Evolutionary conservation across 441 rosid genomes (phyloP).

Genomic region (Adansonia grandidieri): DNA sequence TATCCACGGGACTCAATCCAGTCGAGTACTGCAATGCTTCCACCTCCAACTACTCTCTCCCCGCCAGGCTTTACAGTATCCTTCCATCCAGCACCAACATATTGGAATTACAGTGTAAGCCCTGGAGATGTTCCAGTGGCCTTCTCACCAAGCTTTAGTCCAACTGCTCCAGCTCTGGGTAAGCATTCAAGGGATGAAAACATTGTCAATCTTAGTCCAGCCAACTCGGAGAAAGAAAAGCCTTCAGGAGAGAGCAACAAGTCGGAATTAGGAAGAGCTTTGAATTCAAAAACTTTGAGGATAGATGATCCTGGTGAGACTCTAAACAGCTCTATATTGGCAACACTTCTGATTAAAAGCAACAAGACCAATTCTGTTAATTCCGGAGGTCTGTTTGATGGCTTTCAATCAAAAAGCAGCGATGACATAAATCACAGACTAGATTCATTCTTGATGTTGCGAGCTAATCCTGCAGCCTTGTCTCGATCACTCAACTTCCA

Average conservation of each 20-base stretch:
- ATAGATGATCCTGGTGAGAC: slow-evolving; percentile 40
- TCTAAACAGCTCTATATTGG: slow-evolving; percentile 38
- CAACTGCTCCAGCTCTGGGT: slow-evolving; percentile 36
- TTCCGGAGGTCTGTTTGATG: slow-evolving; percentile 32
- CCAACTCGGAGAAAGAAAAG: slow-evolving; percentile 17
- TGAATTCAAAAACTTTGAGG: slow-evolving; percentile 33
- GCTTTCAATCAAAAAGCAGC: slow-evolving; percentile 32
- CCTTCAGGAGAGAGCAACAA: slow-evolving; percentile 7
- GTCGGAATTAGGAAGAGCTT: slow-evolving; percentile 31
- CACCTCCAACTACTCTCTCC: not conserved
- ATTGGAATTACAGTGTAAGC: slow-evolving; percentile 27
- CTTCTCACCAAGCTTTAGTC: slow-evolving; percentile 2
- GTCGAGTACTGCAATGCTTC: slow-evolving; percentile 24
- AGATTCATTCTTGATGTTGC: slow-evolving; percentile 41
- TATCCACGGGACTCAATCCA: slow-evolving; percentile 39
- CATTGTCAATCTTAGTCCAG: slow-evolving; percentile 13
- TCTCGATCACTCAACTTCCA: slow-evolving; percentile 57
- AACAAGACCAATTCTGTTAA: slow-evolving; percentile 36
- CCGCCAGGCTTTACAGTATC: slow-evolving; percentile 36
- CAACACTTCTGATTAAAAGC: slow-evolving; percentile 38
- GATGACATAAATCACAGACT: slow-evolving; percentile 31
- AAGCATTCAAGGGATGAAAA: slow-evolving; percentile 52
- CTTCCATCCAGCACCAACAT: slow-evolving; percentile 44
- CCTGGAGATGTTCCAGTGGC: slow-evolving; percentile 27
- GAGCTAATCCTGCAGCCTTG: slow-evolving; percentile 67